Percentiles rank a stretch among this genome's conserved stretches.
Evolutionary conservation across 73 alveolate genomes (phyloP).

Genomic region (Paraurostyla sp.): DNA sequence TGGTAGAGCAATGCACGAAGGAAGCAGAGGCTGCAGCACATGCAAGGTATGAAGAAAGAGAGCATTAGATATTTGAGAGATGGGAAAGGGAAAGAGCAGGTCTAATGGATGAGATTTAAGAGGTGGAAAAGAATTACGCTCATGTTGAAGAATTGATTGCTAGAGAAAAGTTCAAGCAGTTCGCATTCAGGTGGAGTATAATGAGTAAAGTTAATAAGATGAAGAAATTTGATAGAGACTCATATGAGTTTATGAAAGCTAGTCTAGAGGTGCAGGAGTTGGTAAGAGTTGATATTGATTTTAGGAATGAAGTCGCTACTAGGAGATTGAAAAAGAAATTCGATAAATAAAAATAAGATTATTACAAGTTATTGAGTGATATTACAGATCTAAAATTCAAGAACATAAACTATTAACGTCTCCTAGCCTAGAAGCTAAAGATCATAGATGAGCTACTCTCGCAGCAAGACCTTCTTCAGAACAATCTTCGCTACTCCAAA

Average conservation of each 20-base stretch:
- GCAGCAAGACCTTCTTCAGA: background rate
- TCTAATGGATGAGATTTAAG: constrained; percentile 11
- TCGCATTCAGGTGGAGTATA: constrained; percentile 20
- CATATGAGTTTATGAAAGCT: constrained; percentile 35
- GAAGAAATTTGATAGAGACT: constrained; percentile 34
- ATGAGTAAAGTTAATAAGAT: constrained; percentile 6
- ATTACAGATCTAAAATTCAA: background rate
- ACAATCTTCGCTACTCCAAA: background rate
- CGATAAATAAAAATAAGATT: background rate
- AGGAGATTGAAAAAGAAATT: background rate
- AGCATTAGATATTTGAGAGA: background rate
- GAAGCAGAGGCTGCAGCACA: background rate
- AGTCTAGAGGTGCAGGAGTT: constrained; percentile 2
- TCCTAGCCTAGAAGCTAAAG: background rate
- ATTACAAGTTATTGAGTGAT: background rate
- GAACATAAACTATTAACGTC: background rate
- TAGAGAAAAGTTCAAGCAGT: background rate
- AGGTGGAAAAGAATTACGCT: background rate
- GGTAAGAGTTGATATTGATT: background rate
- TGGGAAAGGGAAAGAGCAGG: constrained; percentile 59
- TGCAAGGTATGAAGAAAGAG: background rate
- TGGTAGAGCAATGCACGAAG: background rate
- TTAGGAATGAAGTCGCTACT: background rate
- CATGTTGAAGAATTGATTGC: background rate
- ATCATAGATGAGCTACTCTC: background rate